Evolutionary conservation across 164 flowering plant genomes (phyloP).

Genomic region (Tinospora cordifolia): DNA sequence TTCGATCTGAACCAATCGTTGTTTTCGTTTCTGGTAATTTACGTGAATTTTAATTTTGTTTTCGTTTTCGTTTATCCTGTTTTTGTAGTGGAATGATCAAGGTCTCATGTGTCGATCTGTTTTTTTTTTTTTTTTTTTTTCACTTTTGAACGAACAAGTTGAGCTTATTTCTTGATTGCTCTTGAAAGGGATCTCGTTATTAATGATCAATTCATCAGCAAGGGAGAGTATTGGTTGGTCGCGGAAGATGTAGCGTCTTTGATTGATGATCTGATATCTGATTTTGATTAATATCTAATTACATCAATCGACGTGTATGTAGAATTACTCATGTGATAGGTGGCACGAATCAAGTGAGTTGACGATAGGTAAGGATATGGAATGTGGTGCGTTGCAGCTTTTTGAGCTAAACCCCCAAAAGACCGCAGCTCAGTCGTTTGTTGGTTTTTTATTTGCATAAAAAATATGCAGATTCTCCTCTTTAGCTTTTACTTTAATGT

Average conservation of each 20-base stretch:
- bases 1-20: not conserved
- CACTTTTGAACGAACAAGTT: no score
- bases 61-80: not conserved
- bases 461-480: not conserved
- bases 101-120: no score
- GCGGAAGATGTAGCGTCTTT: no score
- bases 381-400: not conserved
- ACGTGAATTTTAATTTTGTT: not conserved
- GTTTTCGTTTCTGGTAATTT: not conserved
- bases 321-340: no score
- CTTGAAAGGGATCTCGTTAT: not conserved
- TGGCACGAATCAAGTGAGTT: no score
- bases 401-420: not conserved
- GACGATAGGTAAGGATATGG: not conserved
- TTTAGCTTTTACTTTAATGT: no score
- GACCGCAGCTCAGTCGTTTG: not conserved
- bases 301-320: no score
- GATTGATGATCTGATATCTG: not conserved
- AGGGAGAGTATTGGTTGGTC: no score
- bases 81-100: no score
- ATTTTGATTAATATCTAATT: not conserved
- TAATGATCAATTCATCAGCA: not conserved
- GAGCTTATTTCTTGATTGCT: not conserved
- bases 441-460: no score
- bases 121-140: no score